Base-by-base conservation (phyloP, 805 yeast genomes). In the Pichia deserticola region DNA sequence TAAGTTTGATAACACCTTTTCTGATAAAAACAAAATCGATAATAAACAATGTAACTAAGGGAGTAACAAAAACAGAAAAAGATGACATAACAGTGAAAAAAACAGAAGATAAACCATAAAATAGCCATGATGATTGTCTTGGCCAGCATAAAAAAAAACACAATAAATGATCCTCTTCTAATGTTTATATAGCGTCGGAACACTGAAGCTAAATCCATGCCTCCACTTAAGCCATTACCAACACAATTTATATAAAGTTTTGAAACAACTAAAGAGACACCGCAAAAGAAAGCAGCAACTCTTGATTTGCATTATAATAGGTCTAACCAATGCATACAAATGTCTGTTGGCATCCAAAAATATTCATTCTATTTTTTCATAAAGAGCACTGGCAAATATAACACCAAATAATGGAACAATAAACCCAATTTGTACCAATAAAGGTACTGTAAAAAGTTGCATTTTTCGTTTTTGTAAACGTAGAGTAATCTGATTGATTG, bases 241-340 rank as follows among this genome's bases (percentile, higher is more conserved):
- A 70, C 59, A 36, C 68, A 65, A 42, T 70, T 71, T 51, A 69
- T 64, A 15, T 69, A 60, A 43, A 72, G 54, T 51, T 71, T 75
- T 3, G 74, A 66, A 30, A 62, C 43, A 32, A 61, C 61, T 53
- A 71, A 68, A 3, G 51, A 65, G 51, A 76, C 56, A 50, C 74
- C 77, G 38, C 77, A 71, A 51, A 72, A 76, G 60, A 76, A 76
- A 3, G 73, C 73, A 7, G 73, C 82, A 34, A 77, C 78, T 51
- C 82, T 68, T n/a, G 71, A 59, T 42, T 65, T 15, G 73, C 54
- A 11, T 65, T 54, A 51, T 73, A 75, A 48, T 60, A 54, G 5
- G 59, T 48, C 69, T 39, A 75, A 47, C 75, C 77, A 74, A 44
- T 61, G 60, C 29, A 61, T 58, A 40, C 69, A 60, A 44, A 72